Conservation (phyloP, 2,329 filamentous ascomycete species). For the Gliomastix tumulicola region DNA sequence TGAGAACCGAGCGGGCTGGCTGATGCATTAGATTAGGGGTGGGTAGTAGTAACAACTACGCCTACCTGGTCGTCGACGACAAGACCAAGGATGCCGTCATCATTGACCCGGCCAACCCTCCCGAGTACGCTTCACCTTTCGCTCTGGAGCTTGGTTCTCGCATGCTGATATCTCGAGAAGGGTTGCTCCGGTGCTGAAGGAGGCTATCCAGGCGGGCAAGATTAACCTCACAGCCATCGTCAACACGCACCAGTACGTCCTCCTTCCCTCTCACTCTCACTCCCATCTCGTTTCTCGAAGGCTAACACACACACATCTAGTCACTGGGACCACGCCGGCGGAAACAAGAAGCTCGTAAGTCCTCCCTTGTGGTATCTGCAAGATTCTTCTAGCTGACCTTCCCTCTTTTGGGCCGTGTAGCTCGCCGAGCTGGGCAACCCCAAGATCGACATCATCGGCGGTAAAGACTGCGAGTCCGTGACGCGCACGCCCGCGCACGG, state of each 20-base stretch:
- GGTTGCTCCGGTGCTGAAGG: conserved; percentile 59
- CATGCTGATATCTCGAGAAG: conserved; percentile 23
- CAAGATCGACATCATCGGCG: conserved; percentile 73
- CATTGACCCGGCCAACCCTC: conserved; percentile 72
- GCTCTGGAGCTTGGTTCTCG: not conserved
- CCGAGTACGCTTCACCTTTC: conserved; percentile 52
- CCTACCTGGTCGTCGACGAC: conserved; percentile 74
- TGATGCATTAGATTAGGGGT: conserved; percentile 47
- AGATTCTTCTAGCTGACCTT: not conserved
- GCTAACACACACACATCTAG: too few species aligned
- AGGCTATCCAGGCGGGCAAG: conserved; percentile 61
- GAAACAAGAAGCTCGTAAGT: conserved; percentile 73
- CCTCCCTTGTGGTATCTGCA: not conserved
- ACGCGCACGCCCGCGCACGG: conserved; percentile 69
- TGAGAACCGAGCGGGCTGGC: not conserved
- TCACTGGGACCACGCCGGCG: conserved; percentile 91
- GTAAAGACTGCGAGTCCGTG: conserved; percentile 77
- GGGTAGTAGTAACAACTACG: conserved; percentile 75
- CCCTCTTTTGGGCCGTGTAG: conserved; percentile 11
- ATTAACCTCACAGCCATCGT: conserved; percentile 86
- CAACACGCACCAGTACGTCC: conserved; percentile 91
- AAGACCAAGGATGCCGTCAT: conserved; percentile 69
- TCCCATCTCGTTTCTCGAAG: too few species aligned
- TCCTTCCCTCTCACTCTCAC: too few species aligned
- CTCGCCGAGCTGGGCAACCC: conserved; percentile 42